A percentile compares a stretch with the other conserved stretches of the same genome.
These are phyloP conservation scores for Sicyos edulis DNA, from an alignment of 306 rosid species.

Conservation along the genomic window DNA sequence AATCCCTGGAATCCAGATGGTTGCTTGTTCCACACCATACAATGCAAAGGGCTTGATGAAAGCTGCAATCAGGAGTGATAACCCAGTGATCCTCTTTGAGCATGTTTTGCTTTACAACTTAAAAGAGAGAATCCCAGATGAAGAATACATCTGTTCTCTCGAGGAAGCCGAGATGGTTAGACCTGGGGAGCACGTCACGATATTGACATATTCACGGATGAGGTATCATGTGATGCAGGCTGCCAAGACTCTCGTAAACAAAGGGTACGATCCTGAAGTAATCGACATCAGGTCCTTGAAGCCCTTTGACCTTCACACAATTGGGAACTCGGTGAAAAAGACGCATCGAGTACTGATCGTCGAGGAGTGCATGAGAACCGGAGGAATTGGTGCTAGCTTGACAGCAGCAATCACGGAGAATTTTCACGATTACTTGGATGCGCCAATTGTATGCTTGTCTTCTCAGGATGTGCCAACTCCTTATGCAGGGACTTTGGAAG, in stretches of 20 bases:
- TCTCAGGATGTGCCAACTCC: constrained; percentile 98
- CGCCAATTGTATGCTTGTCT: constrained; percentile 76
- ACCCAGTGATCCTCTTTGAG: constrained; percentile 94
- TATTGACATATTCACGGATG: constrained; percentile 87
- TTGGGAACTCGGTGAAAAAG: constrained; percentile 84
- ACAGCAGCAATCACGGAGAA: constrained; percentile 81
- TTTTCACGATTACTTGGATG: constrained; percentile 86
- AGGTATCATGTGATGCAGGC: constrained; percentile 99
- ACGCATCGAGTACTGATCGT: constrained; percentile 83
- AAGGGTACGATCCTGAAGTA: constrained; percentile 91
- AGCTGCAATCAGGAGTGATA: constrained; percentile 91
- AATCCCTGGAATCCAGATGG: constrained; percentile 94
- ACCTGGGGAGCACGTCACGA: constrained; percentile 88
- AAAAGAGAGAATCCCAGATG: constrained; percentile 93
- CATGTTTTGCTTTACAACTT: constrained; percentile 90
- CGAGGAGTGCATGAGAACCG: constrained; percentile 95
- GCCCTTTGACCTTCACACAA: constrained; percentile 84
- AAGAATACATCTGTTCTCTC: constrained; percentile 78
- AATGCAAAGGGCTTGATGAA: constrained; percentile 94
- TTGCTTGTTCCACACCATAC: constrained; percentile 90
- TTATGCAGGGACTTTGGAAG: constrained; percentile 85
- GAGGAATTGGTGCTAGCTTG: constrained; percentile 92
- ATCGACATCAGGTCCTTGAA: constrained; percentile 92
- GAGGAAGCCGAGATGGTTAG: constrained; percentile 98
- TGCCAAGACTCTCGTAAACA: constrained; percentile 87